Base-by-base conservation (phyloP, 257 asterid genomes). In the Linaria vulgaris region DNA sequence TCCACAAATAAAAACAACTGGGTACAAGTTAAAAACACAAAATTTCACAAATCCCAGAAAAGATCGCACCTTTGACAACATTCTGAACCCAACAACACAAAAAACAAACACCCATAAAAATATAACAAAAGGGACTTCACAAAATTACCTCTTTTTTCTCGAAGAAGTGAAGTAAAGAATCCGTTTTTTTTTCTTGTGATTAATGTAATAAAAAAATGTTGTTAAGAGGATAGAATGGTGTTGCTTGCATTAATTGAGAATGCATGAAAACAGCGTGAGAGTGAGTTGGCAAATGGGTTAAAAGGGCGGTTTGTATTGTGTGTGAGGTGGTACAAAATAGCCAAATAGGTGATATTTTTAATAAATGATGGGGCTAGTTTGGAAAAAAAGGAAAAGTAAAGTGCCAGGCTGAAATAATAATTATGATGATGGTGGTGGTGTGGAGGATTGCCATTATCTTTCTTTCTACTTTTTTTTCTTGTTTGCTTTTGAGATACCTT, bases 201-300 rank as follows among this genome's bases (percentile, higher is more conserved):
- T 41, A n/a, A 17, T n/a, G 59, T 11, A 60, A 31, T 15, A 6
- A 34, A 21, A 19, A 50, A 52, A 65, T 55, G 72, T 41, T 51
- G 61, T 38, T 25, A n/a, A 58, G 70, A 27, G 60, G 61, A 45
- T 57, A 44, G 69, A 61, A 69, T 53, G 64, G 74, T 68, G 56
- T 66, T 59, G 78, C 79, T 47, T 77, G 83, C 80, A 84, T 79
- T 89, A 66, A 86, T 76, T 76, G 84, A 74, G 61, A 72, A 76
- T 79, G 87, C 94, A 82, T 75, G 94, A 74, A 81, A 79, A 67
- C 75, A 31, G 76, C 68, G 85, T 45, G 79, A 66, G 37, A n/a
- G 71, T 54, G 76, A 64, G 63, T 57, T 57, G 63, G 47, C 63
- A 37, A 37, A 5, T 14, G 31, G 30, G 27, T 1, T 17, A 56